Evolutionary conservation across 129 eudicot genomes (phyloP).

Genomic region (Artemisia tridentata): DNA sequence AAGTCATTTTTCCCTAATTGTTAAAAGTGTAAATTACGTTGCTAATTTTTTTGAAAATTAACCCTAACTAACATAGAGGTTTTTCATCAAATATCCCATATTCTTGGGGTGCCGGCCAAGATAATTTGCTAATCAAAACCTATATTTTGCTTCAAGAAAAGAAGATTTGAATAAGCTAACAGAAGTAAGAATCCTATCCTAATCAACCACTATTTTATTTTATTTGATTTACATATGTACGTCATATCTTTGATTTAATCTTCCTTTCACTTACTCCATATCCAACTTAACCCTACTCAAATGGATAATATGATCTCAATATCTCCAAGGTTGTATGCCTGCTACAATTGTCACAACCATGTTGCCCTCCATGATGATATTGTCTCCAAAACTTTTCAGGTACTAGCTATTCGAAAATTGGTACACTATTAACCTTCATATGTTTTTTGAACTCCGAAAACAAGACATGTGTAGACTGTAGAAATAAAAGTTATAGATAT

Average conservation of each 20-base stretch:
- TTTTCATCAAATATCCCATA: too few relatives aligned
- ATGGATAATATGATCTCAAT: constrained; percentile 50
- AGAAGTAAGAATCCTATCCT: neutral
- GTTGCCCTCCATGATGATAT: constrained; percentile 56
- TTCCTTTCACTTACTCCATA: constrained; percentile 1
- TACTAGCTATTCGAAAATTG: neutral
- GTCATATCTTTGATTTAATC: constrained; percentile 2
- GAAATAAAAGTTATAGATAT: neutral
- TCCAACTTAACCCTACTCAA: neutral
- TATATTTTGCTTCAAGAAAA: neutral
- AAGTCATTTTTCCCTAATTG: too few relatives aligned
- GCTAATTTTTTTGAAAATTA: too few relatives aligned
- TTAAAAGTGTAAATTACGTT: too few relatives aligned
- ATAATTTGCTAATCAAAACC: too few relatives aligned
- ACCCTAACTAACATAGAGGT: too few relatives aligned
- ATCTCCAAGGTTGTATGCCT: constrained; percentile 51
- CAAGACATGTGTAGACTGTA: neutral
- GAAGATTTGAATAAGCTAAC: neutral
- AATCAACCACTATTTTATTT: constrained; percentile 1
- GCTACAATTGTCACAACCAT: constrained; percentile 46
- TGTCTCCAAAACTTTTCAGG: constrained; percentile 60
- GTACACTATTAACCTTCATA: neutral
- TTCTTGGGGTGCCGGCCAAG: too few relatives aligned
- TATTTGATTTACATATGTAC: neutral
- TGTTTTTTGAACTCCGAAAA: neutral